Evolutionary conservation across 306 rosid species (phyloP).

Genomic region (Gastrolobium bilobum): DNA sequence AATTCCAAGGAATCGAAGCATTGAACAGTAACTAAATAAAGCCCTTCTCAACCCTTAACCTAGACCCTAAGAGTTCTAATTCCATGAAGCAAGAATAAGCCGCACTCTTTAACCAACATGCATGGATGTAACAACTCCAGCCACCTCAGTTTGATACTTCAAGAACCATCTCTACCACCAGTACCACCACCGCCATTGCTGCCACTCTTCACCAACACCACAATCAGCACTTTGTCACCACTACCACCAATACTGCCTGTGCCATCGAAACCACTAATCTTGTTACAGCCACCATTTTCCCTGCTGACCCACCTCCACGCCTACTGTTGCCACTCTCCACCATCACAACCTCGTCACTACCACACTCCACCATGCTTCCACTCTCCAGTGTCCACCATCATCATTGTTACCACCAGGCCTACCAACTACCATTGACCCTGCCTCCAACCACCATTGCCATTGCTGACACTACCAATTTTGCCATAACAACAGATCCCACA

Average conservation of each 20-base stretch:
- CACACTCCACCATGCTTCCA: background rate
- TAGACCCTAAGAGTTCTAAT: background rate
- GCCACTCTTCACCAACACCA: background rate
- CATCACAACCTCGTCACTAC: background rate
- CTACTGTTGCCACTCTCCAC: background rate
- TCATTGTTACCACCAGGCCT: background rate
- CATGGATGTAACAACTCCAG: conserved; percentile 28
- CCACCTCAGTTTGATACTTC: conserved; percentile 30
- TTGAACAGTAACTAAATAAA: background rate
- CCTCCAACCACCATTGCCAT: background rate
- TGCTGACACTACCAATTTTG: background rate
- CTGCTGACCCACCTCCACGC: background rate
- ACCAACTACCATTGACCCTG: background rate
- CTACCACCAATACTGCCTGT: background rate
- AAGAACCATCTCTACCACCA: conserved; percentile 8
- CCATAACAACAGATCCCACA: conserved; percentile 2
- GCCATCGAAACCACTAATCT: background rate
- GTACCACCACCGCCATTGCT: background rate
- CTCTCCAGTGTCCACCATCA: background rate
- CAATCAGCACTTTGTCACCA: too few relatives aligned
- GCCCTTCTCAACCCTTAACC: background rate
- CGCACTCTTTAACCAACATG: background rate
- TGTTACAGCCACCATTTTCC: background rate
- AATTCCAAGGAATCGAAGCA: conserved; percentile 12
- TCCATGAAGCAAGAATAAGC: background rate